Evolutionary conservation across 768 basidiomycete genomes (phyloP).

Genomic region (Lactarius deliciosus): DNA sequence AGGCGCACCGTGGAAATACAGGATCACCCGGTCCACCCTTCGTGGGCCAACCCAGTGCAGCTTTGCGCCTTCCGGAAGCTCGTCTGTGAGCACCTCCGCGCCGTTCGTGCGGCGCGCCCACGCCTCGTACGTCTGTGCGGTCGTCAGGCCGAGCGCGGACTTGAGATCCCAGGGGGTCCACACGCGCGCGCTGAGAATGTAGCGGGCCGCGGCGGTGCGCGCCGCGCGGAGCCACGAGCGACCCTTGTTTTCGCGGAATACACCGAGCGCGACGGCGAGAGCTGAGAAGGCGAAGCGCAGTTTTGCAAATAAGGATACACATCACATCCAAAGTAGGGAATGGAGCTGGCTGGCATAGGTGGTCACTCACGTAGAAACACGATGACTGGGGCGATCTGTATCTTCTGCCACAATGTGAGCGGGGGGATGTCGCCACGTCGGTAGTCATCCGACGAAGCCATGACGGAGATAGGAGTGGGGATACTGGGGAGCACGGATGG

Average conservation of each 20-base stretch:
- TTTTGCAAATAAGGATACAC: background rate
- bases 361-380: background rate
- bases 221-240: slow-evolving; percentile 16
- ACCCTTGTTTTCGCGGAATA: slow-evolving; percentile 13
- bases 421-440: background rate
- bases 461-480: background rate
- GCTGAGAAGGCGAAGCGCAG: background rate
- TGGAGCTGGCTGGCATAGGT: background rate
- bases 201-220: background rate
- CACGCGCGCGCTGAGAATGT: background rate
- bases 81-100: slow-evolving; percentile 7
- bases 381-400: background rate
- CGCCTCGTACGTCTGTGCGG: background rate
- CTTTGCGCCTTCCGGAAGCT: slow-evolving; percentile 10
- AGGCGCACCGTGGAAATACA: slow-evolving; percentile 16
- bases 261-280: background rate
- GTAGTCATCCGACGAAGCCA: background rate
- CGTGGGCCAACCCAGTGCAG: slow-evolving; percentile 21
- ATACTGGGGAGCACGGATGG: background rate
- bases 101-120: background rate
- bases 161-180: background rate
- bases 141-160: background rate
- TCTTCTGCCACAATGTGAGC: slow-evolving; percentile 1
- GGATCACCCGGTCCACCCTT: slow-evolving; percentile 6
- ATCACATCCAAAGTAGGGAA: too few relatives aligned